Conservation (phyloP, 2,329 filamentous ascomycete genomes). For the Aureobasidium melanogenum region DNA sequence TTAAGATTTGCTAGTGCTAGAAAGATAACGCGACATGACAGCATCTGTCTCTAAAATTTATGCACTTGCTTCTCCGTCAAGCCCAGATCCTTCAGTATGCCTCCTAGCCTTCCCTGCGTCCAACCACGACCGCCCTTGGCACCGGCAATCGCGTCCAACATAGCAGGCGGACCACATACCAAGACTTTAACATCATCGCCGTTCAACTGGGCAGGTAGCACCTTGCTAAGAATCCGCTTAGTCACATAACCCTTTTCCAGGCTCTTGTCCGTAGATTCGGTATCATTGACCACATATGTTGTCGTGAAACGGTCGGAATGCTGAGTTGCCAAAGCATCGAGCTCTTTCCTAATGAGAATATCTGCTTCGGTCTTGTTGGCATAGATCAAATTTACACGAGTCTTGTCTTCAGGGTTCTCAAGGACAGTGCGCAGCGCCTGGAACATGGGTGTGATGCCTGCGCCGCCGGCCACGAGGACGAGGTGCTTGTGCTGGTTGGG, state of each 20-base stretch:
- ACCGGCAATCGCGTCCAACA: constrained; percentile 52
- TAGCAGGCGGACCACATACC: constrained; percentile 59
- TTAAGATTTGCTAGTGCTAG: background rate
- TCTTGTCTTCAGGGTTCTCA: constrained; percentile 52
- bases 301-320: constrained; percentile 49
- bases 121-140: constrained; percentile 29
- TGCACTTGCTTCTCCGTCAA: constrained; percentile 50
- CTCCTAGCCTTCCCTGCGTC: constrained; percentile 28
- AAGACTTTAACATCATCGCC: constrained; percentile 49
- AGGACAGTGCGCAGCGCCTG: constrained; percentile 55
- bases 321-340: constrained; percentile 41
- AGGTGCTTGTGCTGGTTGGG: constrained; percentile 39
- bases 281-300: constrained; percentile 49
- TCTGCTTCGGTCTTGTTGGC: constrained; percentile 59
- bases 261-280: constrained; percentile 25
- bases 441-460: constrained; percentile 63
- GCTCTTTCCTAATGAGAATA: constrained; percentile 48
- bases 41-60: constrained; percentile 35
- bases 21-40: background rate
- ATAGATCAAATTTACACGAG: constrained; percentile 55
- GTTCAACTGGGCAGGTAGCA: constrained; percentile 30
- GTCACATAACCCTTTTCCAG: constrained; percentile 51
- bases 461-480: constrained; percentile 61
- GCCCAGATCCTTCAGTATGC: constrained; percentile 49
- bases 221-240: constrained; percentile 45